These are phyloP conservation scores for Lipomyces japonicus DNA, from an alignment of 805 yeast genomes.

Conservation along the genomic window DNA sequence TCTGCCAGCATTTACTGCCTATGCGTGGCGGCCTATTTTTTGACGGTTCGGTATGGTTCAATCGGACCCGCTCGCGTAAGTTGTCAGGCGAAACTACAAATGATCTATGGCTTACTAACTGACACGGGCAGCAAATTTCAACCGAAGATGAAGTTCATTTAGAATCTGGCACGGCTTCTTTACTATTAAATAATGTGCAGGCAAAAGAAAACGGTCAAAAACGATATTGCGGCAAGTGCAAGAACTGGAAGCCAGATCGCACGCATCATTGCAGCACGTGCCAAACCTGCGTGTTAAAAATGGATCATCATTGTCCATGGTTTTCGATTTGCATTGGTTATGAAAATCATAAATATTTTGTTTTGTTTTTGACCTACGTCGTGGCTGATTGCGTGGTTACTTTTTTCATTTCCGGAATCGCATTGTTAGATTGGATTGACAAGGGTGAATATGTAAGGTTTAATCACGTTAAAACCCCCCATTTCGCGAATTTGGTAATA, in stretches of 20 bases:
- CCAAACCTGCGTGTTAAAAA: slow-evolving; percentile 44
- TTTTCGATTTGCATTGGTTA: slow-evolving; percentile 86
- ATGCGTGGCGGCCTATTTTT: slow-evolving; percentile 32
- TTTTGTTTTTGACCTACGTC: slow-evolving; percentile 71
- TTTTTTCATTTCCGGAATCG: slow-evolving; percentile 41
- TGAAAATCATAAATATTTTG: slow-evolving; percentile 70
- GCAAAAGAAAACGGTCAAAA: slow-evolving; percentile 43
- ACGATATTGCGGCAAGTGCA: slow-evolving; percentile 42
- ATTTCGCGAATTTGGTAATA: neutral
- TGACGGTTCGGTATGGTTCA: slow-evolving; percentile 34
- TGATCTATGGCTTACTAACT: too few species aligned
- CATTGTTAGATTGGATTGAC: slow-evolving; percentile 49
- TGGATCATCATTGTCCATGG: slow-evolving; percentile 81
- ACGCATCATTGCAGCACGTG: slow-evolving; percentile 45
- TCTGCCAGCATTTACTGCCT: slow-evolving; percentile 30
- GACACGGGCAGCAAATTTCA: too few species aligned
- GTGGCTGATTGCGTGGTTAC: slow-evolving; percentile 47
- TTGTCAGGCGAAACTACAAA: too few species aligned
- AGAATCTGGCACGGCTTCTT: slow-evolving; percentile 30
- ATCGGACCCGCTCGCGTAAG: slow-evolving; percentile 36
- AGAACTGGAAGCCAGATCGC: slow-evolving; percentile 45
- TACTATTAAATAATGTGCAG: slow-evolving; percentile 37
- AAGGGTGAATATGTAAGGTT: slow-evolving; percentile 39
- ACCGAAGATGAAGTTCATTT: slow-evolving; percentile 28
- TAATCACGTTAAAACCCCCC: too few species aligned